phyloP scores from a whole-genome alignment of 768 basidiomycete species.

The Suillus subalutaceus region DNA sequence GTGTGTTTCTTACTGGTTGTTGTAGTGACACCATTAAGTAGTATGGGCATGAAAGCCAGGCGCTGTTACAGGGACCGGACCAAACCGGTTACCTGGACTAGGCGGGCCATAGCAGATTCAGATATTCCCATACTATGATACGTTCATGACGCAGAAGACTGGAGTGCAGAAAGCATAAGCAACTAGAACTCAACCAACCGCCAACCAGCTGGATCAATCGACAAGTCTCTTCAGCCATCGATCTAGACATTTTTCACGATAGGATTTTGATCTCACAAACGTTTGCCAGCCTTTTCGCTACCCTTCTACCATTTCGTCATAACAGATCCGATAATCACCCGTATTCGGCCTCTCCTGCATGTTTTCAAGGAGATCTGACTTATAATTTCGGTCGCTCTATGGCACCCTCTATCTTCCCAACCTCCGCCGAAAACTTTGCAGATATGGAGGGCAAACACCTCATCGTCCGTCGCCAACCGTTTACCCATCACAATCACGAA shows the following conservation, averaged over 20 bases:
- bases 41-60: background rate
- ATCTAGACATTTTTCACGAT: conserved; percentile 3
- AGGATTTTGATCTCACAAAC: conserved; percentile 5
- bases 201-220: background rate
- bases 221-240: background rate
- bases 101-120: background rate
- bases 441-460: conserved; percentile 68
- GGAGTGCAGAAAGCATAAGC: background rate
- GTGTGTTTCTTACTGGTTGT: conserved; percentile 6
- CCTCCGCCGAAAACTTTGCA: conserved; percentile 31
- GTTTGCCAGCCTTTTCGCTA: conserved; percentile 16
- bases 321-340: conserved; percentile 37
- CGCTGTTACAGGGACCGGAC: background rate
- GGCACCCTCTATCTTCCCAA: conserved; percentile 29
- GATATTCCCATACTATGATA: background rate
- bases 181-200: background rate
- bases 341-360: conserved; percentile 28
- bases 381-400: conserved; percentile 30
- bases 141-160: background rate
- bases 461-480: conserved; percentile 94
- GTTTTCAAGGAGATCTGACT: conserved; percentile 25
- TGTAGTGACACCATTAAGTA: background rate
- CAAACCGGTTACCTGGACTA: background rate
- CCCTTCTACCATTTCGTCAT: background rate
- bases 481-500: conserved; percentile 95